These are phyloP conservation scores for Penicillium macrosclerotiorum DNA, from an alignment of 495 filamentous ascomycete genomes.

Conservation along the genomic window DNA sequence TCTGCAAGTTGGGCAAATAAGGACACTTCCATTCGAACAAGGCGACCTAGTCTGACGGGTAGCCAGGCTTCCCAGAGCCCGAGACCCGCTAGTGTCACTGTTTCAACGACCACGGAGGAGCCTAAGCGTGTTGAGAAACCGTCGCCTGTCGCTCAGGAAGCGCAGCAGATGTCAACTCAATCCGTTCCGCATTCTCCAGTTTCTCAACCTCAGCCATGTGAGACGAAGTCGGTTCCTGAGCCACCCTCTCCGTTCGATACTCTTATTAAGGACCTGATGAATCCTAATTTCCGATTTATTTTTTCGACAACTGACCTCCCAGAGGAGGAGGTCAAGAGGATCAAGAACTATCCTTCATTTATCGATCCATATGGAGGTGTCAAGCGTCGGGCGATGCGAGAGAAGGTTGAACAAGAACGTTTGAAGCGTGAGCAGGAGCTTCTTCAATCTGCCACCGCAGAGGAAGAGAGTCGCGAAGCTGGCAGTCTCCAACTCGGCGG, in stretches of 20 bases:
- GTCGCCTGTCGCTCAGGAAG: constrained; percentile 23
- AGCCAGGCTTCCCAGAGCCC: constrained; percentile 82
- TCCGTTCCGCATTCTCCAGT: constrained; percentile 23
- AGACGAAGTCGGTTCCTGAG: constrained; percentile 19
- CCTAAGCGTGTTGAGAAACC: constrained; percentile 38
- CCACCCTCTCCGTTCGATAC: constrained; percentile 39
- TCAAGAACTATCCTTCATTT: constrained; percentile 69
- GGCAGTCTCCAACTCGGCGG: constrained; percentile 88
- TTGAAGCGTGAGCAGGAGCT: constrained; percentile 59
- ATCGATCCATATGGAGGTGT: constrained; percentile 77
- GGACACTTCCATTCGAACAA: constrained; percentile 63
- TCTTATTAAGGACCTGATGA: constrained; percentile 52
- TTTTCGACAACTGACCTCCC: constrained; percentile 53
- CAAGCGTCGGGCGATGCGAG: constrained; percentile 69
- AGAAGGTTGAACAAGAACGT: constrained; percentile 63
- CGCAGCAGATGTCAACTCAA: constrained; percentile 23
- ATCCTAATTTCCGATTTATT: constrained; percentile 58
- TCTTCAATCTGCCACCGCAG: constrained; percentile 45
- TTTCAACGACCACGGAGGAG: constrained; percentile 46
- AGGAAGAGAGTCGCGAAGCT: constrained; percentile 65
- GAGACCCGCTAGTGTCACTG: constrained; percentile 59
- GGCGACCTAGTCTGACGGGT: constrained; percentile 72
- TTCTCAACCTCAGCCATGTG: constrained; percentile 15
- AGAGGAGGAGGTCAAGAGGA: constrained; percentile 52
- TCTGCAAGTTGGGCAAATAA: constrained; percentile 92